phyloP scores from a whole-genome alignment of 371 early-diverging fungal genomes.

The Syncephalis plumigaleata region DNA sequence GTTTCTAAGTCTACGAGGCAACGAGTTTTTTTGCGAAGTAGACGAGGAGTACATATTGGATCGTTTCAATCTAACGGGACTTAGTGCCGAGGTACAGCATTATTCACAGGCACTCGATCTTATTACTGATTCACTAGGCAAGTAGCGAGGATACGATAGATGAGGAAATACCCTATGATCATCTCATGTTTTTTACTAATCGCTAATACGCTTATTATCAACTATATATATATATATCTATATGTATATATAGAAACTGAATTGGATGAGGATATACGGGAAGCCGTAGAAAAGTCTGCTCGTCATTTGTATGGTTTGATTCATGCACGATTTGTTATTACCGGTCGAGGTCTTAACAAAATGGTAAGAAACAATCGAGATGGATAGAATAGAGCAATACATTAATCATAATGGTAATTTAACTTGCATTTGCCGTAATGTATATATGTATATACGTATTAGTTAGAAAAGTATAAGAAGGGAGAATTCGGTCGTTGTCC shows the following conservation, averaged over 20 bases:
- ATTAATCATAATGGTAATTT: background rate
- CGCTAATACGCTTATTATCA: background rate
- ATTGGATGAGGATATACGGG: slow-evolving; percentile 44
- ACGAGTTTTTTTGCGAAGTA: slow-evolving; percentile 88
- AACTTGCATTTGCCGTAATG: background rate
- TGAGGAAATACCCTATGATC: no score
- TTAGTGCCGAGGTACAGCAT: slow-evolving; percentile 56
- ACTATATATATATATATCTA: no score
- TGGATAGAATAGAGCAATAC: no score
- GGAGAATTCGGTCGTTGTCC: slow-evolving; percentile 94
- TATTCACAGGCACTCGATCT: slow-evolving; percentile 73
- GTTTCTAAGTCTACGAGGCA: slow-evolving; percentile 63
- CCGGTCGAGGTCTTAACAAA: slow-evolving; percentile 65
- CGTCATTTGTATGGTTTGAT: slow-evolving; percentile 83
- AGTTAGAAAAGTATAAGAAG: slow-evolving; percentile 71
- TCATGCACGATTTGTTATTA: slow-evolving; percentile 85
- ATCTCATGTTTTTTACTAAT: background rate
- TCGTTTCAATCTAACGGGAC: slow-evolving; percentile 91
- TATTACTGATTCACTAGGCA: slow-evolving; percentile 72
- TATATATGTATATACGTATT: slow-evolving; percentile 2
- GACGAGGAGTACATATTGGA: slow-evolving; percentile 92
- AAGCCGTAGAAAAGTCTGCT: slow-evolving; percentile 56
- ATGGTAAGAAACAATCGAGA: slow-evolving; percentile 34
- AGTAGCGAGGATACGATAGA: no score
- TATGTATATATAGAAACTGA: slow-evolving; percentile 42